A percentile compares a stretch with the other conserved stretches of the same genome.
These are phyloP conservation scores for Crucibulum laeve DNA, from an alignment of 768 basidiomycete species.

Conservation along the genomic window DNA sequence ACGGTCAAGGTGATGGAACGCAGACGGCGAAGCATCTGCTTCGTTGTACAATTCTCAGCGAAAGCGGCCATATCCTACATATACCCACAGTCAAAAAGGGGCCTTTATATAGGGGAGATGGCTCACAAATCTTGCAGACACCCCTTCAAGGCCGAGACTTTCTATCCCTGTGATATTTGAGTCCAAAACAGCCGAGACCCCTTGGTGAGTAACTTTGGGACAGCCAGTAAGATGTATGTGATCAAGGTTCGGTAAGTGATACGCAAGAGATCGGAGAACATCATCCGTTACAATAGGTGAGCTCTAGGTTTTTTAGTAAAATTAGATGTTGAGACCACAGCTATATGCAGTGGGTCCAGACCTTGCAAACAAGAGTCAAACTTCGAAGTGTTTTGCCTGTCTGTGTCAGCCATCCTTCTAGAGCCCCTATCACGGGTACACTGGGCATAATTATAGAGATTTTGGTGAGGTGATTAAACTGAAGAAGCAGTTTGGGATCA, in stretches of 20 bases:
- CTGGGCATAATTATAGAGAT: slow-evolving; percentile 78
- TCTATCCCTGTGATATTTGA: slow-evolving; percentile 41
- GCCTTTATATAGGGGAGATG: not conserved
- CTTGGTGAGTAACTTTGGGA: slow-evolving; percentile 58
- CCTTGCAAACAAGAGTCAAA: slow-evolving; percentile 71
- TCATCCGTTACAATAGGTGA: slow-evolving; percentile 57
- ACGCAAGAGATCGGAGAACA: slow-evolving; percentile 45
- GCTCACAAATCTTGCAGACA: slow-evolving; percentile 57
- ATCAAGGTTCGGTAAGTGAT: slow-evolving; percentile 45
- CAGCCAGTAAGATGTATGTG: slow-evolving; percentile 65
- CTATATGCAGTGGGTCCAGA: slow-evolving; percentile 16
- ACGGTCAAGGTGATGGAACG: slow-evolving; percentile 57
- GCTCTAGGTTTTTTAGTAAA: slow-evolving; percentile 33
- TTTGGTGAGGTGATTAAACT: slow-evolving; percentile 47
- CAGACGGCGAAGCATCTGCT: slow-evolving; percentile 36
- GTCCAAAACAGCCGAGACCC: slow-evolving; percentile 48
- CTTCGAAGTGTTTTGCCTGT: slow-evolving; percentile 44
- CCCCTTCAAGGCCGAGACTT: slow-evolving; percentile 55
- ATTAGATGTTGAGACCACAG: not conserved
- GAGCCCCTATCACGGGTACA: slow-evolving; percentile 38
- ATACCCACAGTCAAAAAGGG: not conserved
- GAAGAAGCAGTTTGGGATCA: slow-evolving; percentile 43
- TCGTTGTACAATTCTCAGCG: slow-evolving; percentile 27
- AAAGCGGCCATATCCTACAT: slow-evolving; percentile 52
- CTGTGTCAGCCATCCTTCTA: slow-evolving; percentile 46